Evolutionary conservation across 345 rosid species (phyloP), one percentile per base, ranked within the genome.

Genomic region (Capsella bursapastoris): DNA sequence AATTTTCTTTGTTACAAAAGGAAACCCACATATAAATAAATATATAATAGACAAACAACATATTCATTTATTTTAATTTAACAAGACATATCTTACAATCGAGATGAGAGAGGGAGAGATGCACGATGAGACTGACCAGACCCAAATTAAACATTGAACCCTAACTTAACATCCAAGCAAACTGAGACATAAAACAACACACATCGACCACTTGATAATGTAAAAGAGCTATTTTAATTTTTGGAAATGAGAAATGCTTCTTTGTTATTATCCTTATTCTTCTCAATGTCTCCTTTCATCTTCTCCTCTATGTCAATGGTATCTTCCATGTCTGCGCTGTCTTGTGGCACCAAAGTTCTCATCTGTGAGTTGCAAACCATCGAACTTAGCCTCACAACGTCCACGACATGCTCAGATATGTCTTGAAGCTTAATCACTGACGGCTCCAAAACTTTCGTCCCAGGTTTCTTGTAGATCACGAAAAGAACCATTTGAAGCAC

Each of bases 401-500:
- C 93, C 2, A 85, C 82, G 3, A 78, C 84, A 32, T 87, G 88
- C 40, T 86, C 89, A 4, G 82, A 32, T 52, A 82, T 47, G 52
- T 87, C 88, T 1, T 85, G 82, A 29, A 81, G 84, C 59, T 80
- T 82, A 65, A 77, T 78, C 70, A 50, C 77, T 11, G 83, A 69
- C 1, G 82, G 77, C 43, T 69, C 88, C 67, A 47, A 64, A 38
- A 60, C 83, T 55, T 55, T 76, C 25, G 80, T 79, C 73, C 80
- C 85, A 5, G 81, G 76, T 56, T 84, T 89, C 69, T 72, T 86
- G 74, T 90, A 95, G 7, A 95, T 78, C 77, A 84, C 43, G 59
- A 90, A 96, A 43, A 96, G 97, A 32, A 83, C 22, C 94, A 89
- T 92, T 27, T 92, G 98, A 57, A 86, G 51, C 6, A 88, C 60